phyloP scores from a whole-genome alignment of 2,329 filamentous ascomycete genomes.

The Neonectria magnoliae region DNA sequence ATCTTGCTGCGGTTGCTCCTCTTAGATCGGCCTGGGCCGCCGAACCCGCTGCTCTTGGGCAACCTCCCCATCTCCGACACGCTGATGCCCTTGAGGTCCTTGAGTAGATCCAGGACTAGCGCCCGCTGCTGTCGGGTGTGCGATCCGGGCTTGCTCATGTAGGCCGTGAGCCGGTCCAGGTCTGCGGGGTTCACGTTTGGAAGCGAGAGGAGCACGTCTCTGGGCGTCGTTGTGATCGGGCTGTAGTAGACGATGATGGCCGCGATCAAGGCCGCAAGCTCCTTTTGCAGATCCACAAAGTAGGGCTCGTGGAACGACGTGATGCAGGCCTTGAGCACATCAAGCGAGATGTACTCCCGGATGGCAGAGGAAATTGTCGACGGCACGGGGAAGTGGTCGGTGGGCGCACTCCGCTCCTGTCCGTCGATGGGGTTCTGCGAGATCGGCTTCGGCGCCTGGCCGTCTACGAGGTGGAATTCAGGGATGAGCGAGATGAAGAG shows the following conservation, averaged over 20 bases:
- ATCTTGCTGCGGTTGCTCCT: conserved; percentile 56
- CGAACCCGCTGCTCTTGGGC: conserved; percentile 59
- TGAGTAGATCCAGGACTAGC: conserved; percentile 84
- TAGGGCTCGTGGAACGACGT: conserved; percentile 93
- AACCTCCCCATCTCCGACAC: conserved; percentile 95
- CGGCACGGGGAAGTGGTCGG: conserved; percentile 59
- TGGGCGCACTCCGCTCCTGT: conserved; percentile 32
- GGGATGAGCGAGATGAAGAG: conserved; percentile 88
- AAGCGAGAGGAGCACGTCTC: conserved; percentile 79
- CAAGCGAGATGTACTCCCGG: conserved; percentile 87
- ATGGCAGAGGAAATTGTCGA: conserved; percentile 71
- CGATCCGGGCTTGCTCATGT: conserved; percentile 66
- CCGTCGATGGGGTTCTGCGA: conserved; percentile 40
- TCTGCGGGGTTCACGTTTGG: conserved; percentile 78
- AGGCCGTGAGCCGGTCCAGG: conserved; percentile 71
- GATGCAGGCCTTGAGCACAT: conserved; percentile 90
- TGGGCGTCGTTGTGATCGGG: conserved; percentile 73
- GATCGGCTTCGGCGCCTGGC: conserved; percentile 40
- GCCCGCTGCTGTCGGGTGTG: conserved; percentile 82
- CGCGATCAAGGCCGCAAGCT: conserved; percentile 88
- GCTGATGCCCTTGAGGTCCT: conserved; percentile 87
- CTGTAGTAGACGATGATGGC: conserved; percentile 83
- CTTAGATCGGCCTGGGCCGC: conserved; percentile 40
- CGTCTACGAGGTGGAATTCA: conserved; percentile 74
- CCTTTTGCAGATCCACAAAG: conserved; percentile 95